Percentiles rank a stretch among this genome's conserved stretches.
Evolutionary conservation across 495 filamentous ascomycete species (phyloP).

Genomic region (Podospora tetraspora): DNA sequence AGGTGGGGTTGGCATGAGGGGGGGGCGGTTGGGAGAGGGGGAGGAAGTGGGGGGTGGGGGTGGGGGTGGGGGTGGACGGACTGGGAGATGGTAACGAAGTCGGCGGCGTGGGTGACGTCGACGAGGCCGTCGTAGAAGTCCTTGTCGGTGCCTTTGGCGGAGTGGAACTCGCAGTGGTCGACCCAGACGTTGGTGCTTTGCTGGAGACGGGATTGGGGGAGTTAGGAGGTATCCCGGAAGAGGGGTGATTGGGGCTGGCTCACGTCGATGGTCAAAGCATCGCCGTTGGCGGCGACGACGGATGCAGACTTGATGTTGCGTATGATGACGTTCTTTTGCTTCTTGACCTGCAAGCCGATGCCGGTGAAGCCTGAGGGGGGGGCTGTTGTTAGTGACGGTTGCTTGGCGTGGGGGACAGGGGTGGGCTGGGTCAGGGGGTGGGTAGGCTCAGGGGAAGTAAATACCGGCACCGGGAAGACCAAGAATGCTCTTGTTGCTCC

Average conservation of each 20-base stretch:
- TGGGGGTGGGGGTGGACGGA: slow-evolving; percentile 23
- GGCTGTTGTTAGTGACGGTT: neutral
- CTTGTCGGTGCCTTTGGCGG: slow-evolving; percentile 51
- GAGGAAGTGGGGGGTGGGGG: slow-evolving; percentile 35
- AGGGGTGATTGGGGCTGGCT: neutral
- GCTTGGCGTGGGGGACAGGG: neutral
- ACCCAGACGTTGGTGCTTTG: slow-evolving; percentile 58
- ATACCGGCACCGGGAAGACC: slow-evolving; percentile 36
- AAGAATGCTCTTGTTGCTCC: slow-evolving; percentile 53
- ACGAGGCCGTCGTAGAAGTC: slow-evolving; percentile 66
- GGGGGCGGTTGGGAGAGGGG: no score
- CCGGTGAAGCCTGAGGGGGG: slow-evolving; percentile 34
- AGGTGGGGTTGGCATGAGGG: neutral
- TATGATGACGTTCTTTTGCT: slow-evolving; percentile 51
- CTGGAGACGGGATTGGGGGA: neutral
- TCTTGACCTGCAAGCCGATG: slow-evolving; percentile 45
- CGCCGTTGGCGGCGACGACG: slow-evolving; percentile 53
- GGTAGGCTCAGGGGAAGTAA: neutral
- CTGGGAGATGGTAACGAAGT: slow-evolving; percentile 49
- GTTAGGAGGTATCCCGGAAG: neutral
- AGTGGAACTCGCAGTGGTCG: slow-evolving; percentile 62
- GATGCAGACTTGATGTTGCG: slow-evolving; percentile 58
- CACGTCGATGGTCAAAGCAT: slow-evolving; percentile 55
- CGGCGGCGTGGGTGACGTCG: slow-evolving; percentile 52
- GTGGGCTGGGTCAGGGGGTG: neutral